Base-by-base conservation (phyloP, 2,329 filamentous ascomycete genomes). In the Blastomyces gilchristii region DNA sequence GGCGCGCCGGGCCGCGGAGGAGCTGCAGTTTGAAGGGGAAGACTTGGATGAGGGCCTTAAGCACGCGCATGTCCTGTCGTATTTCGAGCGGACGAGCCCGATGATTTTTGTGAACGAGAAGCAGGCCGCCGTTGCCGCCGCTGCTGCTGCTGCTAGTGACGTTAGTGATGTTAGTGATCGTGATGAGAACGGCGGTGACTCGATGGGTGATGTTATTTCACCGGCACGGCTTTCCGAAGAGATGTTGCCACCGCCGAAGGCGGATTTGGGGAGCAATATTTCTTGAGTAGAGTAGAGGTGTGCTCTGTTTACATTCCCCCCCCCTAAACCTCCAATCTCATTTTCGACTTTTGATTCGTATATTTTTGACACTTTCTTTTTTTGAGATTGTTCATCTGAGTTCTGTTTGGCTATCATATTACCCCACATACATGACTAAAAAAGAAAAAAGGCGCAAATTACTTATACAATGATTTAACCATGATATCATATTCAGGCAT, bases 41-140 rank as follows among this genome's bases (percentile, higher is more conserved):
- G 75, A 78, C 58, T 73, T 72, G 6, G 77, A 80, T 22, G 80
- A 81, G 12, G 76, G 77, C 62, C 75, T 80, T 59, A 78, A 79
- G 68, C 76, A 77, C 62, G 75, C 75, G 25, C 79, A 83, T 65
- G 79, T 83, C 18, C 76, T 77, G 69, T 76, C 74, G 3, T 84
- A 82, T 71, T 84, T 84, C 71, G 77, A 82, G 73, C 78, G 81
- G 49, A 83, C 81, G n/a, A 66, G 66, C 34, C 65, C 66, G 8
- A 66, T 64, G 63, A 61, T 65, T 41, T 18, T 63, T 39, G 65
- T 56, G 3, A 64, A 39, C 11, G 34, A 63, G 28, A 62, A 67
- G 37, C 62, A 62, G 58, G 43, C 34, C 4, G 49, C 59, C 25
- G 50, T 47, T 14, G 16, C 43, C 22, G 63, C 22, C 9, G 54